Base-by-base conservation (phyloP, 2,329 filamentous ascomycete genomes). In the Fusarium albidum region DNA sequence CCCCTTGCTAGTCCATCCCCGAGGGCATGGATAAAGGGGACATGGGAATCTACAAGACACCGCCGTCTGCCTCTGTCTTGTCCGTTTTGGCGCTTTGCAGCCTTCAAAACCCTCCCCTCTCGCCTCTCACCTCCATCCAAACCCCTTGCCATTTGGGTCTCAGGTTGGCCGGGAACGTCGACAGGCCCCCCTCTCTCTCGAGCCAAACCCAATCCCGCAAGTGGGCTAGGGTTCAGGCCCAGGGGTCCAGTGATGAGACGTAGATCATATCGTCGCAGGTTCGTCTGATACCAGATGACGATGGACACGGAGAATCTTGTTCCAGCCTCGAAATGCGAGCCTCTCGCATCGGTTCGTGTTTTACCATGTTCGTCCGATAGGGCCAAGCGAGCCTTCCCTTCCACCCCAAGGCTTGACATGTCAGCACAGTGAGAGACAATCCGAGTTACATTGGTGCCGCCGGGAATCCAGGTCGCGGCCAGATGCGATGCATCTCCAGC, bases 1-100 rank as follows among this genome's bases (percentile, higher is more conserved):
- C 39, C 35, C 28, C 28, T n/a, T 39, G 33, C 34, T 25, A 39
- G 35, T 29, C 40, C 35, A 9, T 40, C 39, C 49, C 44, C 55
- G 48, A 44, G 31, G n/a, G 55, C 57, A 51, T 41, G 40, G 46
- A 28, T 27, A 25, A 41, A 45, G 38, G 40, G 21, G 49, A 54
- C 55, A 66, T 66, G 63, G 58, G 60, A 63, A 49, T 66, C 38
- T 64, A 64, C 44, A 58, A 59, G 60, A 61, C 29, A 51, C 60
- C 54, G 37, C 58, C 49, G 40, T 54, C 52, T 27, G 35, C 49
- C 31, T 40, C 39, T 43, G 13, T 28, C 35, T 31, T 52, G 52
- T 39, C 43, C n/a, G 52, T 52, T 49, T 43, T 63, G 50, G 31
- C 55, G 46, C 52, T 60, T 59, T 60, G 42, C 52, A 17, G 31